Evolutionary conservation across 352 stramenopile species (phyloP), one percentile per base, ranked within the genome.

Genomic region (Globisporangium splendens): DNA sequence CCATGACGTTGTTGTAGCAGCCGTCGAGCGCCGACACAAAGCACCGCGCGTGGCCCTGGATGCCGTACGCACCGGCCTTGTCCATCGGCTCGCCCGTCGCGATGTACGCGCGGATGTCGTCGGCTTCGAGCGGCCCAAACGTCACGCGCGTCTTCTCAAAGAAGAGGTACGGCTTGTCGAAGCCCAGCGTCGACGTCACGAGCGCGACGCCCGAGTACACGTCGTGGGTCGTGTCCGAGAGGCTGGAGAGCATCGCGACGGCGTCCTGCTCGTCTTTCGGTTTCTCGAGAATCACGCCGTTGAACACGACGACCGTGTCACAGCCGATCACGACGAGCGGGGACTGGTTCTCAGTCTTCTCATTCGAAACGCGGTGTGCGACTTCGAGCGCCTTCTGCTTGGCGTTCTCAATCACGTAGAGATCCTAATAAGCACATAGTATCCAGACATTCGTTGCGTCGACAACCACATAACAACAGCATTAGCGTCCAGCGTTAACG

Each of bases 1-100:
- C 86, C 61, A 96, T 95, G 38, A 97, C 89, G 62, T 96, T 97
- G 74, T 96, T 97, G 65, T 81, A 91, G 72, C 88, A 97, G 49
- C 91, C 91, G n/a, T 83, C 65, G 28, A 97, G 61, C 35, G 74
- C 74, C 21, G 65, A 62, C 13, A 97, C 80, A 53, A 97, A 95
- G 59, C 82, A 91, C 14, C 86, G 84, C 13, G 81, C 84, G 15
- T 67, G 66, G 67, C 87, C 88, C 72, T 97, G 89, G 51, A 98
- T 90, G 10, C 90, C 91, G 66, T 97, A 98, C 7, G 84, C 72
- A 35, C 91, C 90, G 0, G 90, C 86, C 61, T 98, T 98, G 67
- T 98, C 91, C 89, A 97, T 96, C 1, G 91, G 89, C 59, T 97
- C 89, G 2, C 84, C 85, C 1, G 83, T 96, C 24, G 76, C 72